Evolutionary conservation across 2,329 filamentous ascomycete species (phyloP).

Genomic region (Fusarium sp.): DNA sequence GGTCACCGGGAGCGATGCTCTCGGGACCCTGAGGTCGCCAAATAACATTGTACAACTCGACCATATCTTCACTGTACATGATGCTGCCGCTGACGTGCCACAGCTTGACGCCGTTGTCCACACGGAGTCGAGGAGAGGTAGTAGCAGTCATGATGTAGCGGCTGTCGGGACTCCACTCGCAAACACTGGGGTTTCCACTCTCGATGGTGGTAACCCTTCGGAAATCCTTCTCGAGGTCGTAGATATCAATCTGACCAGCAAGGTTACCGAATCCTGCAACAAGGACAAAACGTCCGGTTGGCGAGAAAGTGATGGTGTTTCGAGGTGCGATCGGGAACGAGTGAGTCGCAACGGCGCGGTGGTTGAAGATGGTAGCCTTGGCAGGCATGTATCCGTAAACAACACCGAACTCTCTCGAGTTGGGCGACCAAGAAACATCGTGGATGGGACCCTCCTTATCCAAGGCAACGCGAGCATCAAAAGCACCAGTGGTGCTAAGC

Average conservation of each 20-base stretch:
- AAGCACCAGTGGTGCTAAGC: constrained; percentile 88
- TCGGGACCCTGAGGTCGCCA: constrained; percentile 83
- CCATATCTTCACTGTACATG: constrained; percentile 96
- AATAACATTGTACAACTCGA: constrained; percentile 88
- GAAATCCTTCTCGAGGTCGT: constrained; percentile 95
- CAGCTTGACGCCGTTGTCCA: constrained; percentile 95
- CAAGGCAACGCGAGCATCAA: constrained; percentile 90
- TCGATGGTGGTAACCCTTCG: constrained; percentile 93
- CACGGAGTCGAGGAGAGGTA: constrained; percentile 91
- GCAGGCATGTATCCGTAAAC: constrained; percentile 99
- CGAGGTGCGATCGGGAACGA: constrained; percentile 88
- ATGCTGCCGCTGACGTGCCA: constrained; percentile 91
- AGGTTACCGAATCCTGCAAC: constrained; percentile 98
- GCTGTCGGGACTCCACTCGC: constrained; percentile 97
- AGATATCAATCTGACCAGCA: constrained; percentile 97
- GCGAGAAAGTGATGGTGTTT: constrained; percentile 96
- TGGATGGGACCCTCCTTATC: constrained; percentile 99
- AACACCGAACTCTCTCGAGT: constrained; percentile 96
- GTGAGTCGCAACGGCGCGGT: constrained; percentile 83
- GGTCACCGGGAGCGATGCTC: constrained; percentile 72
- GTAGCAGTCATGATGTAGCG: constrained; percentile 97
- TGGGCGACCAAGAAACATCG: constrained; percentile 98
- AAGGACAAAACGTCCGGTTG: constrained; percentile 90
- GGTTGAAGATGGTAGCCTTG: constrained; percentile 98
- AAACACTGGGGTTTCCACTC: constrained; percentile 94